Evolutionary conservation across 208 protist genomes (phyloP).

Genomic region (Crithidia fasciculata): DNA sequence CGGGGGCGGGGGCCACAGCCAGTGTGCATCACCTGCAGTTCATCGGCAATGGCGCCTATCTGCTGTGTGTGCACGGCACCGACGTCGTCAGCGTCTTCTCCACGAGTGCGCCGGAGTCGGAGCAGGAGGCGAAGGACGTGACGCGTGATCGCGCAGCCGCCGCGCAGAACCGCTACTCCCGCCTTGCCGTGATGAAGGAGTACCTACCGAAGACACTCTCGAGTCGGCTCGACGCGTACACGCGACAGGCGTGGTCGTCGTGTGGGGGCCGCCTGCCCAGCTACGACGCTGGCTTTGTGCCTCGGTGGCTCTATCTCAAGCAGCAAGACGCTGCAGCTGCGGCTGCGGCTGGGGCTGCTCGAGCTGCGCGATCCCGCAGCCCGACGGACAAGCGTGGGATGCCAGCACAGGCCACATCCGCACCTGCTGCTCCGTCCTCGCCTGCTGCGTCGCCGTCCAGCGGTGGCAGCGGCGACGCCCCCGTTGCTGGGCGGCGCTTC

Average conservation of each 20-base stretch:
- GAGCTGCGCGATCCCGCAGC: not conserved
- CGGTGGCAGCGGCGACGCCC: not conserved
- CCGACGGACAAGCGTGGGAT: not conserved
- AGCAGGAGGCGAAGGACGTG: slow-evolving; percentile 31
- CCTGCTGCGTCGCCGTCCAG: not conserved
- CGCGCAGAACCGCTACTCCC: slow-evolving; percentile 40
- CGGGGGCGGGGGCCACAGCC: not conserved
- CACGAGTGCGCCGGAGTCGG: slow-evolving; percentile 24
- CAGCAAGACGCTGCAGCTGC: slow-evolving; percentile 25
- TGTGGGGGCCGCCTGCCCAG: slow-evolving; percentile 52
- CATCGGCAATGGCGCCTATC: slow-evolving; percentile 34
- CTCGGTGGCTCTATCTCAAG: slow-evolving; percentile 48
- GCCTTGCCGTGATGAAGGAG: slow-evolving; percentile 26
- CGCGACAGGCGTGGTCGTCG: slow-evolving; percentile 63
- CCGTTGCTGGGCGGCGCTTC: not conserved
- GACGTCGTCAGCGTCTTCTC: slow-evolving; percentile 42
- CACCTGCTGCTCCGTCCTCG: not conserved
- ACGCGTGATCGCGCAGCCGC: slow-evolving; percentile 33
- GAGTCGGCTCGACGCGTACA: slow-evolving; percentile 35
- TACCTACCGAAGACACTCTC: slow-evolving; percentile 24
- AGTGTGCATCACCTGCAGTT: slow-evolving; percentile 48
- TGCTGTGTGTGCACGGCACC: slow-evolving; percentile 37
- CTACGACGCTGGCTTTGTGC: slow-evolving; percentile 43
- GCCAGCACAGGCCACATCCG: not conserved
- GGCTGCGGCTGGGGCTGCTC: not conserved